Evolutionary conservation across 2,329 filamentous ascomycete species (phyloP), one percentile per base, ranked within the genome.

Genomic region (Beauveria varroae): DNA sequence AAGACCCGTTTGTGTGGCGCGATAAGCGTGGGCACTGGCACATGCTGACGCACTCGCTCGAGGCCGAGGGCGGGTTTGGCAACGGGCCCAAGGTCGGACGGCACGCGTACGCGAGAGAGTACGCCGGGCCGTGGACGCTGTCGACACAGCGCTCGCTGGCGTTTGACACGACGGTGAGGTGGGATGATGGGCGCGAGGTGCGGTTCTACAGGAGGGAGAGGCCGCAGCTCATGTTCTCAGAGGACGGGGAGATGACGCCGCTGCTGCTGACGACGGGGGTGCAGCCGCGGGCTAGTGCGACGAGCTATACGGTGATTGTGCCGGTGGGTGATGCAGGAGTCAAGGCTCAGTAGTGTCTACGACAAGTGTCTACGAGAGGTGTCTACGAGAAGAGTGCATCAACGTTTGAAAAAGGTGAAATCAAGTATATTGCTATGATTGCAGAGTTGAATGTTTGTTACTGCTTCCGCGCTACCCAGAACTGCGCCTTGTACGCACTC

Each of bases 401-500:
- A 40, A n/a, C n/a, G 2, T 5, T 28, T 12, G 20, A 8, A 3
- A 1, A 30, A 37, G 20, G 26, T 20, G 3, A n/a, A 41, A 34
- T 12, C 3, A 40, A 7, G 34, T 53, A 18, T 40, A 41, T 4
- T 5, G 30, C 10, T n/a, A 22, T 22, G 3, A 24, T 49, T 37
- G 14, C 10, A 5, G 9, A 10, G 7, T 46, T n/a, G 6, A 20
- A 3, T 34, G 14, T n/a, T 44, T 34, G 10, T 24, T 61, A 64
- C 50, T 61, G 62, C 60, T 68, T 68, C 41, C 63, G 66, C 2
- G 79, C 81, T 3, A 81, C 73, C 83, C 81, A 86, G 37, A 77
- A 79, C 67, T 85, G 81, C 26, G 80, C 81, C 57, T 76, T 71
- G 63, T 84, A 85, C 2, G 78, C 79, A 68, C 82, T 83, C 62